phyloP scores from a whole-genome alignment of 2,329 filamentous ascomycete species.

The Sporothrix protearum region DNA sequence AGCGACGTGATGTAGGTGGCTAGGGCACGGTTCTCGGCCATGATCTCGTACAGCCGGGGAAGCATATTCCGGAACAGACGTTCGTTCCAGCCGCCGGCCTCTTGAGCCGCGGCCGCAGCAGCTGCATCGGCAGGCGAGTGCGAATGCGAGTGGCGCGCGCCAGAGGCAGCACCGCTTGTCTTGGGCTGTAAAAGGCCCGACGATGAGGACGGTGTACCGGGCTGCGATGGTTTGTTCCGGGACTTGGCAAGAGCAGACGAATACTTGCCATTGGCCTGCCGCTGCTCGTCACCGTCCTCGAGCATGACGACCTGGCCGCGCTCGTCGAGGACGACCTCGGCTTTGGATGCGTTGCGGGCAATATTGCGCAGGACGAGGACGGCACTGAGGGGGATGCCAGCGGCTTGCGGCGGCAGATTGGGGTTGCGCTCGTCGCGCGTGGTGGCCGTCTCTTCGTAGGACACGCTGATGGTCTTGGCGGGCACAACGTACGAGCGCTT shows the following conservation, averaged over 20 bases:
- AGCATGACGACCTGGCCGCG: conserved; percentile 29
- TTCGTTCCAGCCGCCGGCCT: conserved; percentile 61
- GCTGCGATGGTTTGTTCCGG: background rate
- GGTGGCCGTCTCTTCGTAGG: conserved; percentile 54
- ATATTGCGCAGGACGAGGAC: conserved; percentile 76
- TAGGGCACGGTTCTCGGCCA: conserved; percentile 64
- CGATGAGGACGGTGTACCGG: background rate
- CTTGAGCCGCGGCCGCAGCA: conserved; percentile 13
- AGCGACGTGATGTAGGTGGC: conserved; percentile 38
- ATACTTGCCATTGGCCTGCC: background rate
- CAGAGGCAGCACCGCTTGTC: background rate
- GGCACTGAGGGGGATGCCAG: conserved; percentile 74
- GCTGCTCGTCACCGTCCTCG: conserved; percentile 38
- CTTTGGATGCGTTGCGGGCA: conserved; percentile 63
- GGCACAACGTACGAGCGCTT: conserved; percentile 51
- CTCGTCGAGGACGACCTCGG: conserved; percentile 41
- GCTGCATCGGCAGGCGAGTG: background rate
- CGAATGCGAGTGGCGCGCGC: background rate
- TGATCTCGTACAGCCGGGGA: conserved; percentile 63
- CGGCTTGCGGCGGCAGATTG: conserved; percentile 59
- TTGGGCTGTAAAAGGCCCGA: background rate
- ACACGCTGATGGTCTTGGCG: conserved; percentile 53
- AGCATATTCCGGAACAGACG: conserved; percentile 63
- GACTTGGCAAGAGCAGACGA: background rate
- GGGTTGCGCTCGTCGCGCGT: conserved; percentile 57